Evolutionary conservation across 495 filamentous ascomycete species (phyloP).

Genomic region (Aspergillus haitiensis): DNA sequence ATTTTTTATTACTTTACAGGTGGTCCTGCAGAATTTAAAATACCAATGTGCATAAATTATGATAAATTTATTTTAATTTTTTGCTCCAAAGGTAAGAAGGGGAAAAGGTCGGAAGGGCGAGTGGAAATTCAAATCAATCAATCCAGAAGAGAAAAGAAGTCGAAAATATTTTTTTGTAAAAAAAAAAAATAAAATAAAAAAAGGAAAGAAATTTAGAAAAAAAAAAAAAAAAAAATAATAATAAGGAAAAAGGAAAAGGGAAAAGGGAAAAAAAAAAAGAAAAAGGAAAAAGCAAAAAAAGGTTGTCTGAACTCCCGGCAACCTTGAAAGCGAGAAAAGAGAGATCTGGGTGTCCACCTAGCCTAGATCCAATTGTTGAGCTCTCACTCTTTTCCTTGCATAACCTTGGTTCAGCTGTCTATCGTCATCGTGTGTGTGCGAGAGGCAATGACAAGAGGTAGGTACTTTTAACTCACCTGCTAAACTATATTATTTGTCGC

Average conservation of each 20-base stretch:
- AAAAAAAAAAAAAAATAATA: no score
- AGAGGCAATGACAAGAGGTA: constrained; percentile 25
- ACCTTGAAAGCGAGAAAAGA: constrained; percentile 19
- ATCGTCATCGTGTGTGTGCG: constrained; percentile 29
- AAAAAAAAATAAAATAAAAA: constrained; percentile 13
- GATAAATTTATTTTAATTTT: constrained; percentile 13
- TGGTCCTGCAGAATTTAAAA: constrained; percentile 20
- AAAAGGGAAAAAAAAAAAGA: neutral
- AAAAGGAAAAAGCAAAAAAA: constrained; percentile 11
- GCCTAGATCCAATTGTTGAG: constrained; percentile 29
- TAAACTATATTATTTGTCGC: constrained; percentile 26
- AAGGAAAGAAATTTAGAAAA: constrained; percentile 12
- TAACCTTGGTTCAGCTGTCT: constrained; percentile 35
- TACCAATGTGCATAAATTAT: constrained; percentile 11
- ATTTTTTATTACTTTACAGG: constrained; percentile 9
- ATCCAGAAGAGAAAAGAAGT: constrained; percentile 6
- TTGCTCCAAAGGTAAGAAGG: constrained; percentile 5
- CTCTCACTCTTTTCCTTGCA: constrained; percentile 31
- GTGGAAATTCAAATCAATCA: constrained; percentile 8
- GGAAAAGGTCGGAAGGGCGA: constrained; percentile 6
- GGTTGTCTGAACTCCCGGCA: constrained; percentile 19
- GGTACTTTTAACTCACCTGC: constrained; percentile 26
- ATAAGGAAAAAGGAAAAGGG: constrained; percentile 17
- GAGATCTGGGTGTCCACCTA: constrained; percentile 25
- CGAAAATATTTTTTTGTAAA: neutral